phyloP scores from a whole-genome alignment of 2,329 filamentous ascomycete species.

The Ophiostoma australiae region DNA sequence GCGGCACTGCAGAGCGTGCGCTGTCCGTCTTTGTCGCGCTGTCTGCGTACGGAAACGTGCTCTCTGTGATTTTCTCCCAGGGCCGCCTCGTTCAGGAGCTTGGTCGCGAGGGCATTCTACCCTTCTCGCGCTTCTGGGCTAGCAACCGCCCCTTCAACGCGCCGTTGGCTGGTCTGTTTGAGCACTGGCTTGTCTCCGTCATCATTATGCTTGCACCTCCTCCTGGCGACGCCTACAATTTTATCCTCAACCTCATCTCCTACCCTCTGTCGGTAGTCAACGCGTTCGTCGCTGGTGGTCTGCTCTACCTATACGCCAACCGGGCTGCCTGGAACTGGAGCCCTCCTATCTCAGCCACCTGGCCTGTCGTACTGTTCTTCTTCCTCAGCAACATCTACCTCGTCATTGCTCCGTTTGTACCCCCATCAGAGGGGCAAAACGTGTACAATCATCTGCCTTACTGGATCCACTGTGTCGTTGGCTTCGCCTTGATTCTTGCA shows the following conservation, averaged over 20 bases:
- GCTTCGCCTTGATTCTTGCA: conserved; percentile 48
- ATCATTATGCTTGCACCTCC: conserved; percentile 64
- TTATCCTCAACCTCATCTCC: conserved; percentile 58
- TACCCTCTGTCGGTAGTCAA: conserved; percentile 59
- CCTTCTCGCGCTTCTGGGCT: conserved; percentile 58
- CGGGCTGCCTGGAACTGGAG: conserved; percentile 47
- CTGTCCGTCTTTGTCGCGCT: conserved; percentile 62
- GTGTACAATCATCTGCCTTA: conserved; percentile 53
- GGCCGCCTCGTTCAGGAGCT: conserved; percentile 62
- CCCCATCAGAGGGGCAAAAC: conserved; percentile 47
- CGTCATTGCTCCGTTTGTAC: conserved; percentile 55
- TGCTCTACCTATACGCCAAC: conserved; percentile 51
- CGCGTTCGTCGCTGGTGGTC: conserved; percentile 48
- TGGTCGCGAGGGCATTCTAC: conserved; percentile 61
- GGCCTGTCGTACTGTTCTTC: conserved; percentile 55
- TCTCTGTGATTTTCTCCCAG: conserved; percentile 64
- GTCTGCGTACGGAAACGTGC: conserved; percentile 63
- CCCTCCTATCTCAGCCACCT: conserved; percentile 50
- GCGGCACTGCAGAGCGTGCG: conserved; percentile 50
- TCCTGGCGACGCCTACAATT: conserved; percentile 63
- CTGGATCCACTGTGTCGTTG: conserved; percentile 55
- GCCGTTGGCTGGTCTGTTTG: conserved; percentile 55
- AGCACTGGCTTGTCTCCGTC: conserved; percentile 60
- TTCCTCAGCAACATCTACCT: conserved; percentile 58
- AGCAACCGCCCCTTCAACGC: conserved; percentile 61